Base-by-base conservation (phyloP, 169 alveolate genomes). In the Eimeria falciformis region DNA sequence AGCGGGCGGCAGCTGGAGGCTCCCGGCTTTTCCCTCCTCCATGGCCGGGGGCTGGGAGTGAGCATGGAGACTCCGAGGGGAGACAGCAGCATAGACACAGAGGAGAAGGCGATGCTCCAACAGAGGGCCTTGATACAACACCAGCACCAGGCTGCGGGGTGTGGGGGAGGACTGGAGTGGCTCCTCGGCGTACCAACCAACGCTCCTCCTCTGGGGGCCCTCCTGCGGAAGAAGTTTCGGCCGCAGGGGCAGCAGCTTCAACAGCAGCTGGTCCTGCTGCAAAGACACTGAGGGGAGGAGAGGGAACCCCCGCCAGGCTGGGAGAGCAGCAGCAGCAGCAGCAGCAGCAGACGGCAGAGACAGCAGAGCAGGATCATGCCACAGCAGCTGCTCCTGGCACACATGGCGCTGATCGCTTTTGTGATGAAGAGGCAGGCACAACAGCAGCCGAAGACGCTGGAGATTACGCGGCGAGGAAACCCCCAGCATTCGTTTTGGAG, bases 71-170 rank as follows among this genome's bases (percentile, higher is more conserved):
- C 7, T 50, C 14, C 7, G 62, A 50, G 62, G 62, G 62, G 37
- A 73, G 84, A 14, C 84, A 73, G 62, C 84, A 73, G 37, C 84
- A 73, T 1, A 73, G 84, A 73, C 27, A 17, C 1, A 73, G 56
- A 14, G 84, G 84, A 43, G 84, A 73, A 14, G 56, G 84, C 1
- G 84, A 73, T 14, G 23, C 84, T 6, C 45, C 33, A 33, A n/a
- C 23, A 43, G 84, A 73, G 27, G 84, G 84, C 62, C 40, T 25
- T 14, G 5, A 45, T 17, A 37, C 12, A 43, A 18, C 84, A 21
- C 37, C 84, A 2, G 84, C 84, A 7, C 84, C 84, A 2, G 84
- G 84, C 84, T 73, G 84, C 23, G 84, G 84, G 23, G 84, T 73
- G 37, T 73, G 84, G 84, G 84, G 84, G 21, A 23, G 84, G 21